Evolutionary conservation across 2,329 filamentous ascomycete species (phyloP), one percentile per base, ranked within the genome.

Genomic region (Monilinia polystroma): DNA sequence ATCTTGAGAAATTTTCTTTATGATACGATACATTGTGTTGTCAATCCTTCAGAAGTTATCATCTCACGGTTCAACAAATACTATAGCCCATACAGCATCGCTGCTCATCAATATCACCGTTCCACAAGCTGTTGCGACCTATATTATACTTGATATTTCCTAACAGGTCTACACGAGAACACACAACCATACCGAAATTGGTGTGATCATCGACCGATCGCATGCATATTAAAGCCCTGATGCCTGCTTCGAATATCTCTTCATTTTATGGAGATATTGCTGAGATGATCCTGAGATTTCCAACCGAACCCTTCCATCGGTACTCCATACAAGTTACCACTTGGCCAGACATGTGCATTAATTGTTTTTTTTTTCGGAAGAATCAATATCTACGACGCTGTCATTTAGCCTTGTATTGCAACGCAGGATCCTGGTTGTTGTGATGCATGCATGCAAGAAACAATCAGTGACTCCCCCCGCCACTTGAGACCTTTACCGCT

Each of bases 281-380:
- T 64, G 26, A 58, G 63, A 65, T 35, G 45, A 65, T 65, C 35
- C 29, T 64, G 63, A 65, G 63, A 65, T 65, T 65, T 59, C 63
- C 55, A 32, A 59, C 63, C 63, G 63, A 59, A 65, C 63, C 63
- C 54, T 65, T 49, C 63, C n/a, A 41, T 59, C 63, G 63, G 63
- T 65, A 64, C 60, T 55, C 60, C 51, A 64, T 64, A 55, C 38
- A 65, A 65, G 43, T 59, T 52, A 20, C 49, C n/a, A 65, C 45
- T 41, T 65, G 35, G 54, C 54, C 54, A 35, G 54, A 41, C 54
- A 49, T 59, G 35, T 59, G 41, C 49, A 59, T 52, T 45, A n/a
- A 59, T 52, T 45, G 18, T 59, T 26, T 16, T 58, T 23, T 26
- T 26, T 58, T 23, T 43, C 16, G 63, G 51, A 35, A 49, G 57